These are phyloP conservation scores for Dichotomocladium elegans DNA, from an alignment of 371 early-diverging fungal species.

Conservation along the genomic window DNA sequence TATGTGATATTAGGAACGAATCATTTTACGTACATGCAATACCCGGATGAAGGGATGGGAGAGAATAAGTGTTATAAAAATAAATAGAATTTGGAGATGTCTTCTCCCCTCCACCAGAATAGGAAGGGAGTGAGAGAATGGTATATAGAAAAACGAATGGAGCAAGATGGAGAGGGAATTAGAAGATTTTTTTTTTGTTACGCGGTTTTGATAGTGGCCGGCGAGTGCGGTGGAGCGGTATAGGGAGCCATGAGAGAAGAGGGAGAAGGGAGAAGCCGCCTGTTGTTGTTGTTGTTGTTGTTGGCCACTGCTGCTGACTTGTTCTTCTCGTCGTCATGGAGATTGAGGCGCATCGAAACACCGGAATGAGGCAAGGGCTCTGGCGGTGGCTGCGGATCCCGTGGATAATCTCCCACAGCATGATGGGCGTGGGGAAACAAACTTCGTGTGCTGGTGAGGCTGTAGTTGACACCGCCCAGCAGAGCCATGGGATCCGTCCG, in stretches of 20 bases:
- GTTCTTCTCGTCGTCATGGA: not conserved
- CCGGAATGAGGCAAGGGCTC: conserved; percentile 5
- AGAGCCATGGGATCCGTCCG: conserved; percentile 33
- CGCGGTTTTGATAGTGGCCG: conserved; percentile 11
- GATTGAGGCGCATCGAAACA: conserved; percentile 4
- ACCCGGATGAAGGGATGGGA: too few relatives aligned
- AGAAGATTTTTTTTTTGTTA: not conserved
- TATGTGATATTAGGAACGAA: too few relatives aligned
- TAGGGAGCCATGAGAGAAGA: not conserved
- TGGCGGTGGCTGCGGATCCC: conserved; percentile 5
- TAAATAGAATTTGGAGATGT: too few relatives aligned
- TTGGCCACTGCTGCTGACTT: not conserved
- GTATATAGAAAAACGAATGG: not conserved
- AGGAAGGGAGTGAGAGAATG: too few relatives aligned
- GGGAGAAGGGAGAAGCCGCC: not conserved
- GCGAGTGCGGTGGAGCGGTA: too few relatives aligned
- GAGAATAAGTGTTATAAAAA: not conserved
- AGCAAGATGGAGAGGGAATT: not conserved
- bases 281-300: not conserved
- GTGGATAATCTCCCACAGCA: conserved; percentile 8
- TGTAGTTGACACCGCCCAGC: conserved; percentile 40
- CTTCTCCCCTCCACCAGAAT: too few relatives aligned
- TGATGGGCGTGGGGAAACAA: conserved; percentile 7
- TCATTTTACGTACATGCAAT: too few relatives aligned
- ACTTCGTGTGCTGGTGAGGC: conserved; percentile 28